Evolutionary conservation across 305 asterid species (phyloP).

Genomic region (Plantago lanceolata): DNA sequence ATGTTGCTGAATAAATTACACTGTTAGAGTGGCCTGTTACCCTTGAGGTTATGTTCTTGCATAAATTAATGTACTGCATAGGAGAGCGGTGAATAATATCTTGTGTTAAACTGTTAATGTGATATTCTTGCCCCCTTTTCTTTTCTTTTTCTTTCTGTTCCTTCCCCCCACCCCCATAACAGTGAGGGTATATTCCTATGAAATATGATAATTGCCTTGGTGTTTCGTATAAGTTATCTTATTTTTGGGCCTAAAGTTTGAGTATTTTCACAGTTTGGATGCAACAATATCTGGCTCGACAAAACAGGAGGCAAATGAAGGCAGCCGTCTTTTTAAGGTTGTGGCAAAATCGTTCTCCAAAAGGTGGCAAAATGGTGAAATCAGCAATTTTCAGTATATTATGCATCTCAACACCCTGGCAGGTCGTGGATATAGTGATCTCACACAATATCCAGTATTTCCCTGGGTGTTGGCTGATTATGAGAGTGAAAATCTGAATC

Average conservation of each 20-base stretch:
- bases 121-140: neutral
- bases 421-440: slow-evolving; percentile 99
- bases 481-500: slow-evolving; percentile 81
- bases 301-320: slow-evolving; percentile 87
- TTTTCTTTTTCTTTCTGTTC: too few species aligned
- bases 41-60: too few species aligned
- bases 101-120: neutral
- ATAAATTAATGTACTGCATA: neutral
- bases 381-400: slow-evolving; percentile 96
- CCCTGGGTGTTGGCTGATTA: slow-evolving; percentile 98
- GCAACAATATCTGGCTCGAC: slow-evolving; percentile 90
- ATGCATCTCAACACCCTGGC: slow-evolving; percentile 99
- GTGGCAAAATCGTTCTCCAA: slow-evolving; percentile 95
- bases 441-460: slow-evolving; percentile 97
- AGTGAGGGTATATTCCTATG: slow-evolving; percentile 8
- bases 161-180: neutral
- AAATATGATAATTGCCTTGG: neutral
- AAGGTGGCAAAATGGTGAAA: slow-evolving; percentile 99
- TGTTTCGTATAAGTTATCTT: slow-evolving; percentile 5
- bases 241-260: slow-evolving; percentile 17
- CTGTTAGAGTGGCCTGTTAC: neutral
- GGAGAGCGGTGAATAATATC: neutral
- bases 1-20: too few species aligned
- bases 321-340: slow-evolving; percentile 92
- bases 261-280: slow-evolving; percentile 62